Percentiles rank a stretch among this genome's conserved stretches.
phyloP scores from a whole-genome alignment of 306 rosid genomes.

The Malus domestica region DNA sequence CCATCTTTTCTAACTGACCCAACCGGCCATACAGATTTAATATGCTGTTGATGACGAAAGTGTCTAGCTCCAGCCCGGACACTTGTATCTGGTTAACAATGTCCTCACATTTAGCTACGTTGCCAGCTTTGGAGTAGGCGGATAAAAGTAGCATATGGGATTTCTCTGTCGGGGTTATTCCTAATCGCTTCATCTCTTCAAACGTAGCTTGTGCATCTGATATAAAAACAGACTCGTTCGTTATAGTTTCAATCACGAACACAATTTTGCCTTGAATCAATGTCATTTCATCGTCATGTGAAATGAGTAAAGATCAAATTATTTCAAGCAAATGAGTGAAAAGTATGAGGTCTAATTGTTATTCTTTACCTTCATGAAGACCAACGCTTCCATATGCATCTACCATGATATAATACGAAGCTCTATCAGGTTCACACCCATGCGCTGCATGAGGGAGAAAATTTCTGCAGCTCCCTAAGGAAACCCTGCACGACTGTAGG shows the following conservation, averaged over 20 bases:
- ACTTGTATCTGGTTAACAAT: conserved; percentile 68
- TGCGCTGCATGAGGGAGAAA: conserved; percentile 71
- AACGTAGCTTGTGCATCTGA: conserved; percentile 69
- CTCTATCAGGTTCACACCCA: too few relatives aligned
- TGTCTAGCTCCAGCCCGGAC: conserved; percentile 69
- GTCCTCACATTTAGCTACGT: conserved; percentile 65
- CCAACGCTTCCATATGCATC: conserved; percentile 78
- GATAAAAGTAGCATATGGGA: conserved; percentile 90
- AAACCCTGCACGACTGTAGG: conserved; percentile 79
- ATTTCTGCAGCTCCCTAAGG: conserved; percentile 90
- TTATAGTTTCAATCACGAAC: neutral
- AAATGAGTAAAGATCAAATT: neutral
- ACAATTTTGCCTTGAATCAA: neutral
- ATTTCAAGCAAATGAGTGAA: neutral
- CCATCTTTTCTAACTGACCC: conserved; percentile 68
- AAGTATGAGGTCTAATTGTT: neutral
- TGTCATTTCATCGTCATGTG: neutral
- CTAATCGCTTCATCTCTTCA: conserved; percentile 72
- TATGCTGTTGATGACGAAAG: conserved; percentile 76
- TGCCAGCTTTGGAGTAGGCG: conserved; percentile 67
- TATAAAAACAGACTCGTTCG: neutral
- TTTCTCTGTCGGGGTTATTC: conserved; percentile 86
- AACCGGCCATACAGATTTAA: conserved; percentile 70
- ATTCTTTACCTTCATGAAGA: conserved; percentile 62
- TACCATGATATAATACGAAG: too few relatives aligned